phyloP scores from a whole-genome alignment of 805 yeast species.

The Geotrichum ghanense region DNA sequence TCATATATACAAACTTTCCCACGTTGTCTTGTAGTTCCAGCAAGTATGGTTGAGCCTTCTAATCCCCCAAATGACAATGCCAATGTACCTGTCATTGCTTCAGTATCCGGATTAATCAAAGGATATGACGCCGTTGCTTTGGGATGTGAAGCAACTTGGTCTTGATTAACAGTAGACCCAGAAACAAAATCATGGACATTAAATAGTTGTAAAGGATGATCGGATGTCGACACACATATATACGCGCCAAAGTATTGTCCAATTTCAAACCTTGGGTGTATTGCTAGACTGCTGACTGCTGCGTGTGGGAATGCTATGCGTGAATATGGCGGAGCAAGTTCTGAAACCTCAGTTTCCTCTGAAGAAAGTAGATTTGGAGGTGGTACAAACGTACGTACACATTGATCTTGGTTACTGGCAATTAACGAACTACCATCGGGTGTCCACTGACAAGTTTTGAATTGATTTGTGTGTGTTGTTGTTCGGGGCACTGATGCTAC shows the following conservation, averaged over 20 bases:
- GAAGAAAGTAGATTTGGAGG: background rate
- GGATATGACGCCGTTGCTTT: conserved; percentile 10
- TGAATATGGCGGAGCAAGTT: no score
- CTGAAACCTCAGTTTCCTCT: background rate
- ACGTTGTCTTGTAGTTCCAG: conserved; percentile 8
- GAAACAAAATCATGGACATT: conserved; percentile 7
- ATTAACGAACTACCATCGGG: conserved; percentile 17
- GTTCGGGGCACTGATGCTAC: background rate
- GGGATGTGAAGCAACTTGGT: conserved; percentile 3
- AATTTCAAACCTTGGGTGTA: background rate
- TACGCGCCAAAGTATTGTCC: background rate
- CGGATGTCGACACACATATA: conserved; percentile 11
- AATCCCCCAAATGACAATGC: conserved; percentile 1
- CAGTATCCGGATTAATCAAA: conserved; percentile 6
- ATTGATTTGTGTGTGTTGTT: background rate
- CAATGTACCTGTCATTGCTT: conserved; percentile 7
- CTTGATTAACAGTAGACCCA: conserved; percentile 7
- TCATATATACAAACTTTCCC: conserved; percentile 10
- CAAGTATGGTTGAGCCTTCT: conserved; percentile 3
- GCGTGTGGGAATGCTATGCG: background rate
- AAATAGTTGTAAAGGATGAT: conserved; percentile 13
- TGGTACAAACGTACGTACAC: conserved; percentile 12
- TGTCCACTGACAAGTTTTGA: conserved; percentile 11
- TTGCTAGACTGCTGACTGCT: background rate
- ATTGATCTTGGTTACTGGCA: conserved; percentile 13